These are phyloP conservation scores for Lonicera japonica DNA, from an alignment of 129 eudicot genomes.

Conservation along the genomic window DNA sequence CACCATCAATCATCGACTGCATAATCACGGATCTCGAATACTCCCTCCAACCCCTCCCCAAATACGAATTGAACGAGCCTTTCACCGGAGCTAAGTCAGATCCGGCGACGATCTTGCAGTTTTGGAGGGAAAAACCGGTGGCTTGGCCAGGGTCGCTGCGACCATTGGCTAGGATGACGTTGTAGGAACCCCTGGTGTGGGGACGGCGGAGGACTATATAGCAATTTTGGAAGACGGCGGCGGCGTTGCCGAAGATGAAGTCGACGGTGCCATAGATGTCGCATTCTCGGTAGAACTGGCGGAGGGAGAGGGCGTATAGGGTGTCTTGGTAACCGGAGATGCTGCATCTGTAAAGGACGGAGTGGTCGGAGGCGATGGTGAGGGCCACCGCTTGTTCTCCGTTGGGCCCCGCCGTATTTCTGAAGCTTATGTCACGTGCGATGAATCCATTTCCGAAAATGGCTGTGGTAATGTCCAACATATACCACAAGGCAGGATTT, in stretches of 20 bases:
- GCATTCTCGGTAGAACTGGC: slow-evolving; percentile 66
- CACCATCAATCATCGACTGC: slow-evolving; percentile 19
- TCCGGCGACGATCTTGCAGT: slow-evolving; percentile 19
- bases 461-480: slow-evolving; percentile 32
- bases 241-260: slow-evolving; percentile 39
- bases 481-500: too few species aligned
- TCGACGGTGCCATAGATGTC: slow-evolving; percentile 38
- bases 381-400: slow-evolving; percentile 98
- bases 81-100: slow-evolving; percentile 4
- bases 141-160: slow-evolving; percentile 5
- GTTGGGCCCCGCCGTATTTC: slow-evolving; percentile 81
- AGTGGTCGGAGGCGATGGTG: slow-evolving; percentile 65
- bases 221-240: slow-evolving; percentile 32
- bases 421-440: slow-evolving; percentile 70
- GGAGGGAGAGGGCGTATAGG: slow-evolving; percentile 77
- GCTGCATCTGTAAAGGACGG: slow-evolving; percentile 75
- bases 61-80: slow-evolving; percentile 8
- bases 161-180: slow-evolving; percentile 9
- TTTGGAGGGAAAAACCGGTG: slow-evolving; percentile 19
- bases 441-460: slow-evolving; percentile 64
- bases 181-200: not conserved
- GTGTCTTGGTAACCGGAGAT: slow-evolving; percentile 81
- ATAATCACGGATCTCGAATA: slow-evolving; percentile 29
- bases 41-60: slow-evolving; percentile 34
- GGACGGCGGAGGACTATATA: slow-evolving; percentile 16